phyloP scores from a whole-genome alignment of 2,329 filamentous ascomycete genomes.

The Sclerotinia subarctica region DNA sequence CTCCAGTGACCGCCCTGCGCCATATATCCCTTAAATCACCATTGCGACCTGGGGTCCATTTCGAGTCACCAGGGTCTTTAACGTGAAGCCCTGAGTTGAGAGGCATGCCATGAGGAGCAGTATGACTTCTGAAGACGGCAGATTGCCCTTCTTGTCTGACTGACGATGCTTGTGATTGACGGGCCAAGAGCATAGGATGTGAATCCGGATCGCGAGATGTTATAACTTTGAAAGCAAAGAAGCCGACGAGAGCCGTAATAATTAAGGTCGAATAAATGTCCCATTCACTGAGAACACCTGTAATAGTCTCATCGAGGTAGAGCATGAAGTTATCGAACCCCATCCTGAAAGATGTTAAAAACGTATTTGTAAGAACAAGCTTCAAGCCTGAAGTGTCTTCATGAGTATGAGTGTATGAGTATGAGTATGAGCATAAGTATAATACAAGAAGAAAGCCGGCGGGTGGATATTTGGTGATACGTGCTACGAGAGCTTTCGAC shows the following conservation, averaged over 20 bases:
- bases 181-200: constrained; percentile 84
- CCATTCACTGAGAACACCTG: constrained; percentile 73
- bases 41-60: constrained; percentile 79
- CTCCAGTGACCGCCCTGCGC: constrained; percentile 67
- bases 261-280: constrained; percentile 75
- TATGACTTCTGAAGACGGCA: constrained; percentile 78
- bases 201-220: constrained; percentile 79
- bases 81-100: constrained; percentile 76
- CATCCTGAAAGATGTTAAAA: constrained; percentile 28
- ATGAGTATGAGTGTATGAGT: not conserved
- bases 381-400: constrained; percentile 2
- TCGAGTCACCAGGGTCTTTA: constrained; percentile 73
- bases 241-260: constrained; percentile 60
- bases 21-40: constrained; percentile 92
- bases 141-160: constrained; percentile 84
- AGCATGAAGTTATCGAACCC: constrained; percentile 53
- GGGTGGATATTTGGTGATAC: constrained; percentile 1
- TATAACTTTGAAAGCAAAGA: constrained; percentile 69
- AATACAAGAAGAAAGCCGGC: not conserved
- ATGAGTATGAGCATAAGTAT: not conserved
- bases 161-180: constrained; percentile 74
- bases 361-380: not conserved
- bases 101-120: constrained; percentile 80
- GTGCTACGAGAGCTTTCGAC: not conserved
- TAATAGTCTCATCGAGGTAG: constrained; percentile 68